Percentiles rank a stretch among this genome's conserved stretches.
Evolutionary conservation across 2,329 filamentous ascomycete genomes (phyloP).

Genomic region (Botrytis byssoidea): DNA sequence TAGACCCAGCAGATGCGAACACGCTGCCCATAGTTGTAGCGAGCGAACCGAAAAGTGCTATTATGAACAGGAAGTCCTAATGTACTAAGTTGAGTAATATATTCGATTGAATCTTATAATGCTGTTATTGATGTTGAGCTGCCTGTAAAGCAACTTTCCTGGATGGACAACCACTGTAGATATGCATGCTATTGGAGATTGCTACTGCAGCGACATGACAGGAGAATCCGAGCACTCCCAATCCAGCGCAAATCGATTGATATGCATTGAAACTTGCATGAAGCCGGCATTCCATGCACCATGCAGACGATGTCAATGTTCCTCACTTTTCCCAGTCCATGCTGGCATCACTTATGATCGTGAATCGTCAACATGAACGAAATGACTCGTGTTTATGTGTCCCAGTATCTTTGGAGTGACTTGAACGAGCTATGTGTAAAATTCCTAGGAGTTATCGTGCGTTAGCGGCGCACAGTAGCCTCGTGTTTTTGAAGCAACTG

Average conservation of each 20-base stretch:
- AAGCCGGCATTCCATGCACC: not conserved
- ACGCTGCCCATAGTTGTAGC: not conserved
- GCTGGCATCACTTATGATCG: constrained; percentile 11
- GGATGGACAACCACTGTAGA: not conserved
- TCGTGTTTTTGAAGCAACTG: not conserved
- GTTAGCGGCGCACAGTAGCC: constrained; percentile 3
- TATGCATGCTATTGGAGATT: not conserved
- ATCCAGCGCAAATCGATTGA: not conserved
- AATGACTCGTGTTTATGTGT: constrained; percentile 4
- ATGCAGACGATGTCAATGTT: not conserved
- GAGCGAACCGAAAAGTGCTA: not conserved
- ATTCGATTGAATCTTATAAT: not conserved
- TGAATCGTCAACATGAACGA: not conserved
- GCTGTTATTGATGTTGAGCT: not conserved
- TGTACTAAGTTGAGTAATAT: not conserved
- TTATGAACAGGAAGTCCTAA: too few species aligned
- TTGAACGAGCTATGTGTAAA: not conserved
- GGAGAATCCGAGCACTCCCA: not conserved
- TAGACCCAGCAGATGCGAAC: not conserved
- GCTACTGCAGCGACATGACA: constrained; percentile 1
- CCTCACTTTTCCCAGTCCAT: not conserved
- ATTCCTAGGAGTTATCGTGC: constrained; percentile 4
- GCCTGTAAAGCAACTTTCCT: not conserved
- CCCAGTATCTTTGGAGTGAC: constrained; percentile 2
- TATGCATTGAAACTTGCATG: constrained; percentile 4